phyloP scores from a whole-genome alignment of 2,329 filamentous ascomycete species.

The Dothidotthia symphoricarpi region DNA sequence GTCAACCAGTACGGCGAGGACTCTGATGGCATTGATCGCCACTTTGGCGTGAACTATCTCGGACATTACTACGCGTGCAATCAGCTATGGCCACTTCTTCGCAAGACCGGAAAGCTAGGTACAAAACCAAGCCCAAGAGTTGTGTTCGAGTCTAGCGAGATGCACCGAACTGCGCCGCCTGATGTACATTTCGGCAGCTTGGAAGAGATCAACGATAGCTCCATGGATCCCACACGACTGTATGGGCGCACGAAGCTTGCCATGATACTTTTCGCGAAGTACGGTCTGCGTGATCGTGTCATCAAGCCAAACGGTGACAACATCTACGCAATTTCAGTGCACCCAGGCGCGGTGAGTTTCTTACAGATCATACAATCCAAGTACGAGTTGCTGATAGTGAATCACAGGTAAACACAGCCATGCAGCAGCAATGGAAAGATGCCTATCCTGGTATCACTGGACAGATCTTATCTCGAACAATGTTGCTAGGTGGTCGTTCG shows the following conservation, averaged over 20 bases:
- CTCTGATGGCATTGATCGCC: slow-evolving; percentile 41
- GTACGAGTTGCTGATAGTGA: not conserved
- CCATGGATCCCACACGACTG: slow-evolving; percentile 36
- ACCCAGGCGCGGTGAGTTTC: slow-evolving; percentile 38
- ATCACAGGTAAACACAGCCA: slow-evolving; percentile 47
- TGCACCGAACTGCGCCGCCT: slow-evolving; percentile 42
- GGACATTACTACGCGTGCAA: slow-evolving; percentile 48
- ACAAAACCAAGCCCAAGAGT: slow-evolving; percentile 41
- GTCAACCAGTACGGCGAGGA: slow-evolving; percentile 42
- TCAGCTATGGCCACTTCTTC: slow-evolving; percentile 45
- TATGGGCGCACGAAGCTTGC: slow-evolving; percentile 48
- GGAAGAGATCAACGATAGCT: slow-evolving; percentile 46
- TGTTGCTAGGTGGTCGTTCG: slow-evolving; percentile 38
- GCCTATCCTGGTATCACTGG: slow-evolving; percentile 47
- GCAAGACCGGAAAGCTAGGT: slow-evolving; percentile 43
- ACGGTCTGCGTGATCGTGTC: slow-evolving; percentile 43
- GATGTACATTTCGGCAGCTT: slow-evolving; percentile 41
- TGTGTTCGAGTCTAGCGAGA: slow-evolving; percentile 45
- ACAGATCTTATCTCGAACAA: slow-evolving; percentile 39
- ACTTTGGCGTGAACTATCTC: slow-evolving; percentile 48
- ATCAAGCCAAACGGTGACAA: slow-evolving; percentile 46
- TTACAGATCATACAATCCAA: no score
- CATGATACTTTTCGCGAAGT: slow-evolving; percentile 47
- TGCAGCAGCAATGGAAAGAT: slow-evolving; percentile 50
- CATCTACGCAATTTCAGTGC: slow-evolving; percentile 45